phyloP scores from a whole-genome alignment of 2,329 filamentous ascomycete genomes.

The Fusarium papillatum region DNA sequence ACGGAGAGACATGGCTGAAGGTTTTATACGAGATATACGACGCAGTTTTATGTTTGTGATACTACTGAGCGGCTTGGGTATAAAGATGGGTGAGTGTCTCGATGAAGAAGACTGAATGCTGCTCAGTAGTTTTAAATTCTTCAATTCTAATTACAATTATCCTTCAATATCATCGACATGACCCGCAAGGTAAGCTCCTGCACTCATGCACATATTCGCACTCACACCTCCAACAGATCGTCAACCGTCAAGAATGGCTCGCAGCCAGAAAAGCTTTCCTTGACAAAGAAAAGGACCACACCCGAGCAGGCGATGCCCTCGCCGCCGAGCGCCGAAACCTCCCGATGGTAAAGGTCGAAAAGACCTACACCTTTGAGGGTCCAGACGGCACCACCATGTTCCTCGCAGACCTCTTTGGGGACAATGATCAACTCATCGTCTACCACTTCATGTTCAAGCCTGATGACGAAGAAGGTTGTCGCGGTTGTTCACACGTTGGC shows the following conservation, averaged over 20 bases:
- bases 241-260: conserved; percentile 51
- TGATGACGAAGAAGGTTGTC: conserved; percentile 50
- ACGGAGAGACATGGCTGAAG: background rate
- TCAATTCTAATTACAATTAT: background rate
- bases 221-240: conserved; percentile 40
- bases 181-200: background rate
- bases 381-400: conserved; percentile 40
- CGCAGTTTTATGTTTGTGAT: background rate
- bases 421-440: conserved; percentile 53
- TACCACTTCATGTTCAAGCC: conserved; percentile 63
- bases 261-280: conserved; percentile 50
- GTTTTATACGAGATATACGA: background rate
- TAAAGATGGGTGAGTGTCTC: conserved; percentile 1
- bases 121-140: background rate
- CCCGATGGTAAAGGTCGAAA: conserved; percentile 55
- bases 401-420: conserved; percentile 49
- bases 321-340: conserved; percentile 50
- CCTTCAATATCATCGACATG: background rate
- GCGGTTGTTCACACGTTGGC: conserved; percentile 53
- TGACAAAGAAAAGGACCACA: conserved; percentile 51
- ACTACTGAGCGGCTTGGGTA: background rate
- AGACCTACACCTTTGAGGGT: conserved; percentile 52
- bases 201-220: no score
- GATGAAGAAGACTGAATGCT: background rate
- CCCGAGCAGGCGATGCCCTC: conserved; percentile 46